A percentile compares a stretch with the other conserved stretches of the same genome.
Conservation (phyloP, 768 basidiomycete species). For the Boletus rubropictus region DNA sequence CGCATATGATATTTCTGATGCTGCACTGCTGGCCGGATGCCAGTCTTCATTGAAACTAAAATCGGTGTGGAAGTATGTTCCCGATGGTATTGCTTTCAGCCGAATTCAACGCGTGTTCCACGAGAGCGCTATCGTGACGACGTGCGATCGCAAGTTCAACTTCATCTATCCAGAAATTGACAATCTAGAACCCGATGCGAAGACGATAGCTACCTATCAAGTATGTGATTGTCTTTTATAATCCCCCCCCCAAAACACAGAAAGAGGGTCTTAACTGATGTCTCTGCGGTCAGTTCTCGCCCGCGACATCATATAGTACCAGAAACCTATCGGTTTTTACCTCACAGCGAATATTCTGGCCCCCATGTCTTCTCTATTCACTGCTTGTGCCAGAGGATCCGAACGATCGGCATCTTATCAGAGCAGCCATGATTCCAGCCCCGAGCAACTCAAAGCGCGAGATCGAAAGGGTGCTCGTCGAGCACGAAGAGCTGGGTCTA, state of each 20-base stretch:
- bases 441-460: conserved; percentile 12
- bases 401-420: conserved; percentile 14
- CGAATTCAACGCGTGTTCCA: conserved; percentile 25
- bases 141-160: conserved; percentile 22
- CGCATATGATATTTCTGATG: conserved; percentile 26
- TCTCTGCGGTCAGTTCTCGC: conserved; percentile 14
- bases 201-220: conserved; percentile 13
- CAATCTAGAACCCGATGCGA: conserved; percentile 7
- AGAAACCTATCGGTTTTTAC: conserved; percentile 20
- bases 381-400: background rate
- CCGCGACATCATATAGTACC: conserved; percentile 11
- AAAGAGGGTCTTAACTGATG: background rate
- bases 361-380: conserved; percentile 9
- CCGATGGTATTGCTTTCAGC: conserved; percentile 24
- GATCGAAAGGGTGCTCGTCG: conserved; percentile 18
- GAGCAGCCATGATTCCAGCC: conserved; percentile 17
- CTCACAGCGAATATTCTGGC: conserved; percentile 28
- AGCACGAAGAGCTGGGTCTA: conserved; percentile 17
- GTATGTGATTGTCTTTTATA: conserved; percentile 5
- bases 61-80: conserved; percentile 18
- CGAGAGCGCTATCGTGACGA: conserved; percentile 23
- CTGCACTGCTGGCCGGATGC: conserved; percentile 5
- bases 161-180: conserved; percentile 28
- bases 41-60: conserved; percentile 11
- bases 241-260: no score